Evolutionary conservation across 805 yeast species (phyloP).

Genomic region (Saccharomycopsis sp.): DNA sequence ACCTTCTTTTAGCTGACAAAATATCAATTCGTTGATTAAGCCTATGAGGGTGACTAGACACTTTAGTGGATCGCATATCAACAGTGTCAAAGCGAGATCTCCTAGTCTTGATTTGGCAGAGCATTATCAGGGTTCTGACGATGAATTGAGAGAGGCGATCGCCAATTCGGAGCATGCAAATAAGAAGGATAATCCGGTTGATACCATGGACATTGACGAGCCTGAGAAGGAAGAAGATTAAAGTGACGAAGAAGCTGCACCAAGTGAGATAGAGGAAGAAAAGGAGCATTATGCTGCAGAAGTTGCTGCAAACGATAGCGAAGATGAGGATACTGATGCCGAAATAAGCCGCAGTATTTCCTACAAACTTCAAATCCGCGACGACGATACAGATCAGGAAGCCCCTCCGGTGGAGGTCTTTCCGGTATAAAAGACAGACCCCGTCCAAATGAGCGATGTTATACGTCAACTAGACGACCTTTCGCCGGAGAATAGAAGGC

Average conservation of each 20-base stretch:
- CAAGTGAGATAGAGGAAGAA: too few relatives aligned
- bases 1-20: neutral
- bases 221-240: too few relatives aligned
- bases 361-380: constrained; percentile 8
- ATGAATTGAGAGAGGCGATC: too few relatives aligned
- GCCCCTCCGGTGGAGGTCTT: too few relatives aligned
- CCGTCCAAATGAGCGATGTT: neutral
- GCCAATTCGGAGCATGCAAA: neutral
- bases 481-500: neutral
- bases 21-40: neutral
- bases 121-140: too few relatives aligned
- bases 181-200: neutral
- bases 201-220: neutral
- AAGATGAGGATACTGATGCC: constrained; percentile 16
- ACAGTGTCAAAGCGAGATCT: too few relatives aligned
- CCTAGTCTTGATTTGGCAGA: too few relatives aligned
- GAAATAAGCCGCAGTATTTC: constrained; percentile 18
- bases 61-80: neutral
- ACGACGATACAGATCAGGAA: constrained; percentile 5
- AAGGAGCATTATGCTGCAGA: too few relatives aligned
- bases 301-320: constrained; percentile 3
- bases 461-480: neutral
- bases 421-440: neutral
- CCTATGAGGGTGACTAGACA: neutral
- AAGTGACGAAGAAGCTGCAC: too few relatives aligned